These are phyloP conservation scores for Aspergillus viridinutans DNA, from an alignment of 2,329 filamentous ascomycete species.

Conservation along the genomic window DNA sequence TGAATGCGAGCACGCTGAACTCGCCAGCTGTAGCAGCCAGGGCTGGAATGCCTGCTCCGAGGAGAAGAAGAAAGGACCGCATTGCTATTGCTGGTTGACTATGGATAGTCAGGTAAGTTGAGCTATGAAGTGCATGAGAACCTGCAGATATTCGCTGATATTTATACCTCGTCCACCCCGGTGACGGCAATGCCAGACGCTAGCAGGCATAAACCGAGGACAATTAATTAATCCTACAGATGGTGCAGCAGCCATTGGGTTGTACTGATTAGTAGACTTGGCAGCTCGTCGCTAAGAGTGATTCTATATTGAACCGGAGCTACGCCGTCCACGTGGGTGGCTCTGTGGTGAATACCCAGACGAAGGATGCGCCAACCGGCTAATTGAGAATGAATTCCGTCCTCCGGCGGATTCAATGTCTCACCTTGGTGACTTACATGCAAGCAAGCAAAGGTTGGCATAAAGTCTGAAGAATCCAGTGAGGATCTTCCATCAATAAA, in stretches of 20 bases:
- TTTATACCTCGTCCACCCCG: neutral
- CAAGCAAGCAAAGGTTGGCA: too few relatives aligned
- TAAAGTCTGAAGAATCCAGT: too few relatives aligned
- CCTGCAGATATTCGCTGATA: neutral
- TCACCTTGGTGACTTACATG: neutral
- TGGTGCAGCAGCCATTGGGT: neutral
- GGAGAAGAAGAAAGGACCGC: neutral
- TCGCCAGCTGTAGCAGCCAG: constrained; percentile 32
- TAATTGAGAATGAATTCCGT: too few relatives aligned
- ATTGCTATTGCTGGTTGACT: neutral
- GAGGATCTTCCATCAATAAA: neutral
- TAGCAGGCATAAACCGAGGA: neutral
- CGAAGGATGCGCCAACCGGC: too few relatives aligned
- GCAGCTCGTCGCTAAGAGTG: too few relatives aligned
- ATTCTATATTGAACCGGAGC: neutral
- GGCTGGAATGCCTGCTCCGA: neutral
- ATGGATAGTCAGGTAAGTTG: neutral
- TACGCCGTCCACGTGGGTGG: neutral
- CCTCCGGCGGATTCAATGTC: neutral
- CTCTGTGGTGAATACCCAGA: neutral
- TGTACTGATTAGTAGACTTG: neutral
- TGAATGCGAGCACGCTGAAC: constrained; percentile 55
- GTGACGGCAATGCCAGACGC: neutral
- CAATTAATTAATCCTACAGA: neutral
- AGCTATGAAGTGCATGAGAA: neutral